Percentiles rank a stretch among this genome's conserved stretches.
Evolutionary conservation across 257 asterid species (phyloP).

Genomic region (Scutellaria galericulata): DNA sequence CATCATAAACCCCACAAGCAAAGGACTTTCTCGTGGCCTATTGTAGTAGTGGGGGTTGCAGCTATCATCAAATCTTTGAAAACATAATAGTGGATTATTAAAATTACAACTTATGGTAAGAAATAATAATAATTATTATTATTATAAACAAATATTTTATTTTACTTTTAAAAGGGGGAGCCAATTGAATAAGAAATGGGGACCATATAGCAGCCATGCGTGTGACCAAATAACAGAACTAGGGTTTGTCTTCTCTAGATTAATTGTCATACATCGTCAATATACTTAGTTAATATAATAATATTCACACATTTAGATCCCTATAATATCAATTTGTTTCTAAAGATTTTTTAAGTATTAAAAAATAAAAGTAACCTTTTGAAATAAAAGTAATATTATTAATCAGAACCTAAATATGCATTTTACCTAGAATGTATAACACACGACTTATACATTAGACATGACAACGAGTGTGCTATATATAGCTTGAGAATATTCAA

Average conservation of each 20-base stretch:
- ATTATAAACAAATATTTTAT: constrained; percentile 6
- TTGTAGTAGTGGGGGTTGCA: constrained; percentile 51
- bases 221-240: constrained; percentile 64
- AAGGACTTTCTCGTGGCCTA: constrained; percentile 44
- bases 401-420: too few species aligned
- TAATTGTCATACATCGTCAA: background rate
- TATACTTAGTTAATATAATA: background rate
- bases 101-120: background rate
- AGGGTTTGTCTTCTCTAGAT: constrained; percentile 43
- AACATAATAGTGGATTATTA: constrained; percentile 9
- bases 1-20: constrained; percentile 60
- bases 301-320: background rate
- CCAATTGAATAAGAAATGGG: constrained; percentile 44
- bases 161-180: background rate
- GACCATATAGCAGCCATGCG: constrained; percentile 77
- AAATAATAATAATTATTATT: background rate
- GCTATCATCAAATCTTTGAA: constrained; percentile 66
- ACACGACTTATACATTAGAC: too few species aligned
- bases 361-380: too few species aligned
- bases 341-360: too few species aligned
- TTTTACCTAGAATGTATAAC: too few species aligned
- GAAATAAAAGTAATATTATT: too few species aligned
- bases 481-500: too few species aligned
- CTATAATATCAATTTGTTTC: too few species aligned
- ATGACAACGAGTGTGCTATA: too few species aligned